Evolutionary conservation across 768 basidiomycete genomes (phyloP), one percentile per base, ranked within the genome.

Genomic region (Scleroderma citrinum): DNA sequence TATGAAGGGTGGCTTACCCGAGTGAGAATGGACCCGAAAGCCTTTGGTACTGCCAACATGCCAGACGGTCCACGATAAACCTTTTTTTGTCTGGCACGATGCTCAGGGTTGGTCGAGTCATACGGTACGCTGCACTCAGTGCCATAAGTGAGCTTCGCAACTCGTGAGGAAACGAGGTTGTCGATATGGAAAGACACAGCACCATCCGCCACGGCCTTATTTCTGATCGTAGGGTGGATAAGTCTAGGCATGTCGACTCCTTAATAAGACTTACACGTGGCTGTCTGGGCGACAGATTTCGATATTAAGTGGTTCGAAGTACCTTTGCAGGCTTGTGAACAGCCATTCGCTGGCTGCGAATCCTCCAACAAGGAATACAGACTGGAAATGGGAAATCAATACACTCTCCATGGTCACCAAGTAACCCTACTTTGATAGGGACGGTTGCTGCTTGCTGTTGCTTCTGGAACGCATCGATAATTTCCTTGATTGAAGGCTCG

Each of bases 191-290:
- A 73, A 3, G 66, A 70, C 23, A 71, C 58, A 5, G 71, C 75
- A 2, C 80, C 79, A 41, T 80, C 76, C 1, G 80, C 76, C 8
- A 81, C 79, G 1, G 77, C 79, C 59, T 71, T 78, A 53, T 68
- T 69, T 24, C 73, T 75, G 45, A 46, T 19, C 34, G 6, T 8
- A 16, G 41, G n/a, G 3, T 34, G 11, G 2, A 26, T 68, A 31
- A 65, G 57, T 10, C 3, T n/a, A 14, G 37, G 24, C n/a, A 26
- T 23, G 32, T 24, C 6, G n/a, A 19, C 29, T 20, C 6, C n/a
- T n/a, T 31, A 12, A 32, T 29, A 37, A 24, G n/a, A 68, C 77
- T 39, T 56, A 80, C 81, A 80, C 69, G 50, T 78, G 75, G 31
- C 70, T 74, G 48, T 81, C 77, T 0, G 80, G 81, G 7, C 77